Evolutionary conservation across 805 yeast genomes (phyloP).

Genomic region (Nakazawaea wickerhamii): DNA sequence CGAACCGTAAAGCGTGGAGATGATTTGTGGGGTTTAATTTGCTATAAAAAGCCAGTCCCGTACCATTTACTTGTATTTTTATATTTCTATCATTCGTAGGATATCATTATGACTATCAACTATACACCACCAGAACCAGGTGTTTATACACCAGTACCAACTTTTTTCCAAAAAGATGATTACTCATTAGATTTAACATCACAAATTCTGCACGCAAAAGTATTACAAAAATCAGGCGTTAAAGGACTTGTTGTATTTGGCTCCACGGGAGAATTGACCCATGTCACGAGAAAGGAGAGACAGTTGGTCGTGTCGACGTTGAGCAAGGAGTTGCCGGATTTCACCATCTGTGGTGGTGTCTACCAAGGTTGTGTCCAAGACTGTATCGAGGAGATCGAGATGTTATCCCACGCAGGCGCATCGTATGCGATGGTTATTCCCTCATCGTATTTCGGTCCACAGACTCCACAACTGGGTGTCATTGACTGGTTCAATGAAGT

Average conservation of each 20-base stretch:
- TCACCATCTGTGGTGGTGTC: constrained; percentile 43
- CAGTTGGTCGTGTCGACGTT: constrained; percentile 26
- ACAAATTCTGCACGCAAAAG: constrained; percentile 39
- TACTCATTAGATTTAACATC: constrained; percentile 38
- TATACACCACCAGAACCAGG: constrained; percentile 23
- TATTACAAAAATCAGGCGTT: constrained; percentile 38
- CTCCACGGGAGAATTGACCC: constrained; percentile 52
- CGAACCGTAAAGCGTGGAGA: too few relatives aligned
- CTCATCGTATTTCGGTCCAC: constrained; percentile 43
- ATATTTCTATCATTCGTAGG: too few relatives aligned
- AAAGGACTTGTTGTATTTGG: constrained; percentile 45
- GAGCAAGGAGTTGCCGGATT: constrained; percentile 33
- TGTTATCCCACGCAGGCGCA: constrained; percentile 34
- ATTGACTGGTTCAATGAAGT: constrained; percentile 38
- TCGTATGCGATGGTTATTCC: constrained; percentile 36
- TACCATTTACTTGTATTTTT: too few relatives aligned
- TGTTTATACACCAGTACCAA: constrained; percentile 49
- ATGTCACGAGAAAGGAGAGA: constrained; percentile 42
- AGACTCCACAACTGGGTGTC: constrained; percentile 40
- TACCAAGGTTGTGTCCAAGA: constrained; percentile 41
- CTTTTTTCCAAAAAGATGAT: constrained; percentile 43
- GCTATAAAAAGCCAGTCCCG: too few relatives aligned
- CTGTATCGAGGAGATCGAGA: constrained; percentile 34
- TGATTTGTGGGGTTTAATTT: too few relatives aligned
- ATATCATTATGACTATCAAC: constrained; percentile 4